Evolutionary conservation across 305 asterid species (phyloP).

Genomic region (Rubia balearica): DNA sequence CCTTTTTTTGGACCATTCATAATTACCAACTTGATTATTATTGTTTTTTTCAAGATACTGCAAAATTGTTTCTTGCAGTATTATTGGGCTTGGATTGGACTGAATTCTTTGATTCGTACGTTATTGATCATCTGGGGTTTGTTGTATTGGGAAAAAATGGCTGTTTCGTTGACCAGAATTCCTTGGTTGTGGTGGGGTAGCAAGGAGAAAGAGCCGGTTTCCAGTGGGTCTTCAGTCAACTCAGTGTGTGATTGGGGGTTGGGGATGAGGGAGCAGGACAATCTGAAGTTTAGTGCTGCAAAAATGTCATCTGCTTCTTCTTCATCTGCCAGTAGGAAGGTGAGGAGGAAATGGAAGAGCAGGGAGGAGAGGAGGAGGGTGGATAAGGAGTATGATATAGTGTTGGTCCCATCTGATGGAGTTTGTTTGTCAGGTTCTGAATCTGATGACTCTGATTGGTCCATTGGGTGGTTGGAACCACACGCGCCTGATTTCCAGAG

Average conservation of each 20-base stretch:
- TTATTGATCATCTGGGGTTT: neutral
- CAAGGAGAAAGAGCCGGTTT: slow-evolving; percentile 62
- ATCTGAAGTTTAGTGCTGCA: slow-evolving; percentile 45
- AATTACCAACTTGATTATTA: too few relatives aligned
- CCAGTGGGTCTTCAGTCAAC: slow-evolving; percentile 58
- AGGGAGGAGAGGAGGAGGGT: slow-evolving; percentile 65
- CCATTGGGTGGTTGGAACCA: slow-evolving; percentile 94
- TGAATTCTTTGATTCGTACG: slow-evolving; percentile 7
- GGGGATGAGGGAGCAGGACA: slow-evolving; percentile 59
- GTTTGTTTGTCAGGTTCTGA: slow-evolving; percentile 76
- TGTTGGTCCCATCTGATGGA: slow-evolving; percentile 89
- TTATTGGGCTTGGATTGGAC: slow-evolving; percentile 8
- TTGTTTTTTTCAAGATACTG: neutral
- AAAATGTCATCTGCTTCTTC: slow-evolving; percentile 39
- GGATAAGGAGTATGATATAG: slow-evolving; percentile 70
- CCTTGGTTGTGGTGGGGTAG: slow-evolving; percentile 73
- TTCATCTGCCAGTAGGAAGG: slow-evolving; percentile 33
- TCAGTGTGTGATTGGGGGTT: slow-evolving; percentile 63
- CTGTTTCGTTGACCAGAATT: slow-evolving; percentile 60
- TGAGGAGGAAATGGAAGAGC: slow-evolving; percentile 74
- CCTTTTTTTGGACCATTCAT: neutral
- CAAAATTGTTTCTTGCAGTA: slow-evolving; percentile 2
- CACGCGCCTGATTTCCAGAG: slow-evolving; percentile 71
- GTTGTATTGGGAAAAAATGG: slow-evolving; percentile 33
- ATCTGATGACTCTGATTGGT: slow-evolving; percentile 93